Conservation (phyloP, 129 eudicot species). For the Chrysanthemum makinoi region DNA sequence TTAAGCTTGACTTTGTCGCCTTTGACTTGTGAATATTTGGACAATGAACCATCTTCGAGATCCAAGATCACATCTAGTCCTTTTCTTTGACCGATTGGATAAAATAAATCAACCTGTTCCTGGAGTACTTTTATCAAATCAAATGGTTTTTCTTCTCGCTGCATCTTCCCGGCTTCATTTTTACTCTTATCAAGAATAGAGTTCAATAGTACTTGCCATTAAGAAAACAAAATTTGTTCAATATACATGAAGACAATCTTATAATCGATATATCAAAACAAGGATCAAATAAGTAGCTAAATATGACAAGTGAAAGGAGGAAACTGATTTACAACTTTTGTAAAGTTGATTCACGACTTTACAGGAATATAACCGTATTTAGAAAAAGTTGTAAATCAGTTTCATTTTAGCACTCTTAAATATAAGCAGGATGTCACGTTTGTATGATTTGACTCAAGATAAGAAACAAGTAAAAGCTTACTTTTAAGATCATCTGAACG, state of each 20-base stretch:
- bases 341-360: too few relatives aligned
- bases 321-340: too few relatives aligned
- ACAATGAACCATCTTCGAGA: conserved; percentile 46
- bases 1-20: conserved; percentile 68
- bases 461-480: conserved; percentile 16
- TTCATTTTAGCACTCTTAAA: too few relatives aligned
- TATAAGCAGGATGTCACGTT: too few relatives aligned
- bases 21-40: conserved; percentile 48
- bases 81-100: conserved; percentile 59
- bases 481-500: conserved; percentile 54
- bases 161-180: conserved; percentile 68
- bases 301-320: too few relatives aligned
- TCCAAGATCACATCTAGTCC: conserved; percentile 72
- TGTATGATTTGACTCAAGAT: neutral
- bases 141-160: conserved; percentile 53
- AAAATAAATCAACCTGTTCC: conserved; percentile 66
- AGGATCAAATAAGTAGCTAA: too few relatives aligned
- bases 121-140: conserved; percentile 52
- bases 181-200: conserved; percentile 68
- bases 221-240: neutral
- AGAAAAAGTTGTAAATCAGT: too few relatives aligned
- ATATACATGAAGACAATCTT: too few relatives aligned
- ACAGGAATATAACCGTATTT: too few relatives aligned
- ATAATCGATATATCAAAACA: too few relatives aligned
- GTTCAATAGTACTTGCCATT: conserved; percentile 48